Evolutionary conservation across 352 stramenopile genomes (phyloP).

Genomic region (Phytophthora brassicae): DNA sequence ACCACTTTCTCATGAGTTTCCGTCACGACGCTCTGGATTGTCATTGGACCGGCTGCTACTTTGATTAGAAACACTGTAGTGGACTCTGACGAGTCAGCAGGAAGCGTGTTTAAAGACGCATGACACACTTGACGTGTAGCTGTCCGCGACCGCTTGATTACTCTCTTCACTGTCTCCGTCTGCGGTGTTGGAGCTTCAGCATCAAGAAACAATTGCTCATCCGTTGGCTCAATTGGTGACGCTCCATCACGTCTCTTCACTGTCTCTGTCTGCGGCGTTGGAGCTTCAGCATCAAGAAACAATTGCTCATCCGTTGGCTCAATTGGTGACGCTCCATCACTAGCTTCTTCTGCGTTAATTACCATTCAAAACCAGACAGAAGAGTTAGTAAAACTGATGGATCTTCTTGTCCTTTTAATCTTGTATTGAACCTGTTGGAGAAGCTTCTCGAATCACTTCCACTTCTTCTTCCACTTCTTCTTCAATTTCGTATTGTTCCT

Average conservation of each 20-base stretch:
- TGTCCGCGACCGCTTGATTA: conserved; percentile 51
- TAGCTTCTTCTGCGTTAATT: conserved; percentile 7
- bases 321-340: conserved; percentile 6
- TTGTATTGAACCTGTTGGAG: conserved; percentile 15
- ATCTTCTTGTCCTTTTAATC: background rate
- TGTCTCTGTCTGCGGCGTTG: conserved; percentile 31
- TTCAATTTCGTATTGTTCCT: conserved; percentile 73
- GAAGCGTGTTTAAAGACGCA: conserved; percentile 69
- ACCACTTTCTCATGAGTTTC: conserved; percentile 53
- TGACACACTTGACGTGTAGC: conserved; percentile 62
- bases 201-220: conserved; percentile 77
- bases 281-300: conserved; percentile 51
- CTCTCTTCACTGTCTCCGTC: conserved; percentile 44
- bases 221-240: conserved; percentile 40
- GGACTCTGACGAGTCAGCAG: conserved; percentile 57
- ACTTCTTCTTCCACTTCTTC: conserved; percentile 85
- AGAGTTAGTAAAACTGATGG: too few species aligned
- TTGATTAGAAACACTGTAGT: conserved; percentile 85
- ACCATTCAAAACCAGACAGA: too few species aligned
- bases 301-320: conserved; percentile 74
- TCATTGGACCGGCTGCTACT: conserved; percentile 50
- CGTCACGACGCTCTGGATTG: conserved; percentile 31
- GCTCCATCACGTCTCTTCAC: conserved; percentile 38
- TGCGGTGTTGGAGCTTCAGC: conserved; percentile 25
- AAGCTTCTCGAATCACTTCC: conserved; percentile 47